Evolutionary conservation across 1,139 yeast genomes (phyloP), one percentile per base, ranked within the genome.

Genomic region (Yamadazyma sp.): DNA sequence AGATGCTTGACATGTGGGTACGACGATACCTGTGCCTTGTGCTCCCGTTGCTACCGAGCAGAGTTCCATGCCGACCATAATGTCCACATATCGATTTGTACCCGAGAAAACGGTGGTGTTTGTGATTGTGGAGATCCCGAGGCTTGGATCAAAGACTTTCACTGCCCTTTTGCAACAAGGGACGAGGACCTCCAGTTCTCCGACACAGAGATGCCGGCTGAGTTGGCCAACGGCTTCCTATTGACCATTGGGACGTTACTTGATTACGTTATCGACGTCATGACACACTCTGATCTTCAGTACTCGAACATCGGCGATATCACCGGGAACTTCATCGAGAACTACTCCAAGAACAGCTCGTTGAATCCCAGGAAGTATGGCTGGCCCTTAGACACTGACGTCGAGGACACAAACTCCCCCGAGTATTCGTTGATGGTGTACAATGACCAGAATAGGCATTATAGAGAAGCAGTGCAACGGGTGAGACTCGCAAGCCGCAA

Each of bases 21-120:
- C 39, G 96, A 87, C 56, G 95, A 87, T 38, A 83, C 95, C 0
- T 86, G 95, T 62, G 96, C 92, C 0, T 64, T 92, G 18, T 92
- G 98, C 56, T 75, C 83, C 7, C 69, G 75, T 48, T 92, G 98
- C 57, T 92, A 72, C 61, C 79, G 81, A 41, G 80, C 81, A 2
- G 81, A 78, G 4, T 73, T 75, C 42, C 98, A 92, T 61, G 58
- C 61, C 25, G 95, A 81, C 37, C 98, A 92, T 58, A 79, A 81
- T 33, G 84, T 87, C 11, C 81, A 83, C 39, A 78, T 86, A 12
- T 76, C 82, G 31, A 81, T 88, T 11, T 83, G 91, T 39, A 82
- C 79, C 41, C 67, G 92, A 38, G 95, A 88, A 45, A 85, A 83
- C 48, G 96, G 96, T 4, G 97, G 97, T 1, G 89, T 89, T 5